Evolutionary conservation across 2,329 filamentous ascomycete species (phyloP).

Genomic region (Atkinsonella hypoxylon): DNA sequence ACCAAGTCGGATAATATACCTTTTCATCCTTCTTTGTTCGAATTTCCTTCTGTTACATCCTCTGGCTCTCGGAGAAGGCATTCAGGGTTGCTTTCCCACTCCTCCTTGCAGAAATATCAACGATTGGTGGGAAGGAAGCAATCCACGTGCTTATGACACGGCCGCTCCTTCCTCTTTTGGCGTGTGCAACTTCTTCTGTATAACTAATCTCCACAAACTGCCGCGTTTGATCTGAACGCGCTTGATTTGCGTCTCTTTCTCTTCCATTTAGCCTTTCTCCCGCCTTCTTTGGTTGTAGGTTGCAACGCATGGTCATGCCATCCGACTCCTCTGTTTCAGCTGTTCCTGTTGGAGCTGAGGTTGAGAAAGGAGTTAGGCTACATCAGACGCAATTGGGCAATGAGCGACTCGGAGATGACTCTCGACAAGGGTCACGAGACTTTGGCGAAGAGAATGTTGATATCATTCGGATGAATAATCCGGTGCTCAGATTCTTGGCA

Average conservation of each 20-base stretch:
- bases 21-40: not conserved
- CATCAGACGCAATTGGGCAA: not conserved
- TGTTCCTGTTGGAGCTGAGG: not conserved
- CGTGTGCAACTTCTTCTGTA: not conserved
- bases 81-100: not conserved
- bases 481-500: not conserved
- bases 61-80: not conserved
- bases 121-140: not conserved
- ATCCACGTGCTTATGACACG: not conserved
- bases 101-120: not conserved
- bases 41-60: not conserved
- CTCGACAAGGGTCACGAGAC: not conserved
- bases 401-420: not conserved
- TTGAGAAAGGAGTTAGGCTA: not conserved
- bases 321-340: not conserved
- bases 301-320: not conserved
- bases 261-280: not conserved
- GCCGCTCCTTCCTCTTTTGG: not conserved
- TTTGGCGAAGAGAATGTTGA: not conserved
- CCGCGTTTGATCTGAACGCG: not conserved
- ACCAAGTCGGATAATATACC: not conserved
- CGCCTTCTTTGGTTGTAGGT: too few species aligned
- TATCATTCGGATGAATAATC: not conserved
- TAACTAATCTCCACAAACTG: not conserved
- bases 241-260: not conserved